Evolutionary conservation across 2,329 filamentous ascomycete species (phyloP).

Genomic region (Fusarium foetens): DNA sequence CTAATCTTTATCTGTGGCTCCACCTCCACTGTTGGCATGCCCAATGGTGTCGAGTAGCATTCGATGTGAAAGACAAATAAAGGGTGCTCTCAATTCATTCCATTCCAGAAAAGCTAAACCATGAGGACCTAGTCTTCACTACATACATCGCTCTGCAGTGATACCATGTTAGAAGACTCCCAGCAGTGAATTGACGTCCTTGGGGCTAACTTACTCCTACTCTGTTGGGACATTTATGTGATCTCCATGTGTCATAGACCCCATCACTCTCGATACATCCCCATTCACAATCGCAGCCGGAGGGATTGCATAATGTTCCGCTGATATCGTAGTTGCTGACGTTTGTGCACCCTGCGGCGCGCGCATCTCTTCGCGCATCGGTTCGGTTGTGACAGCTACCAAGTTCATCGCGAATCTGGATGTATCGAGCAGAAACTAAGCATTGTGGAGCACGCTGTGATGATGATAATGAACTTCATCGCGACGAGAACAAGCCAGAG

Average conservation of each 20-base stretch:
- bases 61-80: not conserved
- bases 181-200: accelerated
- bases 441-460: accelerated
- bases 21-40: not conserved
- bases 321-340: not conserved
- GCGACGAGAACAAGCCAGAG: not conserved
- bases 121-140: accelerated
- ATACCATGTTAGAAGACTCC: accelerated
- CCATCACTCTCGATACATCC: slow-evolving; percentile 5
- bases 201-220: not conserved
- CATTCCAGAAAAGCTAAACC: accelerated
- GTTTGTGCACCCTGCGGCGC: not conserved
- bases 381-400: not conserved
- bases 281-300: not conserved
- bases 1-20: not conserved
- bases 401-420: not conserved
- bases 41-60: not conserved
- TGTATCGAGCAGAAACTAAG: not conserved
- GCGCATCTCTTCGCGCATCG: not conserved
- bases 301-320: not conserved
- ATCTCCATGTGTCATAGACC: not conserved
- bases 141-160: not conserved
- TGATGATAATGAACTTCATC: not conserved
- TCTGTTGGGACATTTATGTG: not conserved
- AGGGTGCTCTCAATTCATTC: not conserved